Conservation (phyloP, 805 yeast species). For the Kurtzmaniella cleridarum region DNA sequence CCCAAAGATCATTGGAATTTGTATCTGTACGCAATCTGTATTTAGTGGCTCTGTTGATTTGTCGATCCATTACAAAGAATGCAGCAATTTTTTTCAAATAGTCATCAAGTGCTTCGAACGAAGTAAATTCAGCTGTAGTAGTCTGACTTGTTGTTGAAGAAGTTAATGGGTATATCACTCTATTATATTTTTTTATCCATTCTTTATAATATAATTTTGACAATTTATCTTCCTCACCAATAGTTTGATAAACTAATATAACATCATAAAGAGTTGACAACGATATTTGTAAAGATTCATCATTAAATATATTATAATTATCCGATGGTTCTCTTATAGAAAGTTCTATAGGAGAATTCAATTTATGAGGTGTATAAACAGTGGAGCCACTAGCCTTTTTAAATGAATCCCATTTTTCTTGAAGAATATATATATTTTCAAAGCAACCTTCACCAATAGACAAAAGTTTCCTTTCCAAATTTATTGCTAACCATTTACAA, state of each 20-base stretch:
- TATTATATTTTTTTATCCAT: conserved; percentile 62
- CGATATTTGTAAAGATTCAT: conserved; percentile 38
- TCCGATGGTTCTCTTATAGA: conserved; percentile 59
- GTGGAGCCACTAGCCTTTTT: conserved; percentile 26
- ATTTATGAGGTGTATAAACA: conserved; percentile 48
- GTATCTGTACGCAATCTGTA: conserved; percentile 58
- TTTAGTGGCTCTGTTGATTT: conserved; percentile 58
- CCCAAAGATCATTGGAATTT: conserved; percentile 72
- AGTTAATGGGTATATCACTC: conserved; percentile 62
- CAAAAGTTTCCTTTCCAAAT: conserved; percentile 54
- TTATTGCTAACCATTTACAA: conserved; percentile 57
- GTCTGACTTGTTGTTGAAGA: conserved; percentile 28
- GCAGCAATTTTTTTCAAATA: conserved; percentile 65
- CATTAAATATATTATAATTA: conserved; percentile 46
- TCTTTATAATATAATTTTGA: conserved; percentile 64
- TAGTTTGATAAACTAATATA: conserved; percentile 70
- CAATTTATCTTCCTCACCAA: conserved; percentile 60
- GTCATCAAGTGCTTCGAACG: conserved; percentile 39
- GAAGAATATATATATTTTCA: conserved; percentile 50
- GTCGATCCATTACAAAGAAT: conserved; percentile 70
- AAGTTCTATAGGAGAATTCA: conserved; percentile 82
- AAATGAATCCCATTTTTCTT: conserved; percentile 52
- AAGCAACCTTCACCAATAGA: conserved; percentile 54
- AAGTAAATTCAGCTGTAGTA: conserved; percentile 27
- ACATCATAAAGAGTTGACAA: conserved; percentile 79